Percentiles rank a stretch among this genome's conserved stretches.
phyloP scores from a whole-genome alignment of 2,329 filamentous ascomycete genomes.

The Herpotrichia juniperi region DNA sequence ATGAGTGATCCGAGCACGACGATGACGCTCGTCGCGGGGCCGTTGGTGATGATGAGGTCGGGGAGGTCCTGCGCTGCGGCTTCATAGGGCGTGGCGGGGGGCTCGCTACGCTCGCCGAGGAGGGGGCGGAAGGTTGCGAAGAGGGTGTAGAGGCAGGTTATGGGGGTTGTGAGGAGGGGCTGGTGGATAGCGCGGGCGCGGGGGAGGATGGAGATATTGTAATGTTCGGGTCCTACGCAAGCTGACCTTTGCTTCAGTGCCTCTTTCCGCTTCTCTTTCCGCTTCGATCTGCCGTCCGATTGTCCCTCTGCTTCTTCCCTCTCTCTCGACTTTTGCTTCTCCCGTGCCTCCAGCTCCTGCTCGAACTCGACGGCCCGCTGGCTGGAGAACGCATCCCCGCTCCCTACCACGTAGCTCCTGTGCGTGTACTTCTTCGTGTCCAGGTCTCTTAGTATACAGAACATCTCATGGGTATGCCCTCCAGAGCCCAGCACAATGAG shows the following conservation, averaged over 20 bases:
- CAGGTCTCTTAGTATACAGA: constrained; percentile 75
- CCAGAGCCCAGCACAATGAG: constrained; percentile 89
- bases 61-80: constrained; percentile 58
- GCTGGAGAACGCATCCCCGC: constrained; percentile 75
- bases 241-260: background rate
- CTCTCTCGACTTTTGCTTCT: constrained; percentile 13
- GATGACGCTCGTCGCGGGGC: constrained; percentile 85
- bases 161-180: constrained; percentile 72
- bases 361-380: constrained; percentile 70
- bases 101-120: constrained; percentile 26
- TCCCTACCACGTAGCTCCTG: constrained; percentile 81
- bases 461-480: constrained; percentile 94
- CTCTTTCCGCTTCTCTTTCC: background rate
- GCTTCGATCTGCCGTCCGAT: constrained; percentile 1
- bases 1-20: constrained; percentile 65
- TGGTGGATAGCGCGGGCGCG: constrained; percentile 86
- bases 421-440: constrained; percentile 57
- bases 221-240: constrained; percentile 49
- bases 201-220: constrained; percentile 71
- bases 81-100: constrained; percentile 20
- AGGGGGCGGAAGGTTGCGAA: constrained; percentile 66
- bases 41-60: constrained; percentile 82
- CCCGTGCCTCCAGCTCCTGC: constrained; percentile 36
- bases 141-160: constrained; percentile 71
- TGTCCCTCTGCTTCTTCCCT: background rate